Conservation (phyloP, 176 grass and related monocot genomes). For the Oryza rufipogon region DNA sequence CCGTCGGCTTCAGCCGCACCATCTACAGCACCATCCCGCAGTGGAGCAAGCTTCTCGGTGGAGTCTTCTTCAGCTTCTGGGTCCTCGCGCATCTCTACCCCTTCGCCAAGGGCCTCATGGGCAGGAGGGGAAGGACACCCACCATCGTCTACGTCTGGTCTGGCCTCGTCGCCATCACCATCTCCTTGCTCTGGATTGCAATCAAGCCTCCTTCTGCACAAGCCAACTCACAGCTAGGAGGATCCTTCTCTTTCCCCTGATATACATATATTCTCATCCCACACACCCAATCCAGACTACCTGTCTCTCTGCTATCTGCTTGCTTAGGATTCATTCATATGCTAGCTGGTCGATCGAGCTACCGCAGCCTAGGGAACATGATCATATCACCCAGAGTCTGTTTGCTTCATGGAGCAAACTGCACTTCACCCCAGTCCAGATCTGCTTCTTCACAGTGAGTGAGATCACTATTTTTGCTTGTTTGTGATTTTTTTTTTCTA, state of each 20-base stretch:
- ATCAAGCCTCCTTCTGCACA: constrained; percentile 78
- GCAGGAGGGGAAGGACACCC: constrained; percentile 90
- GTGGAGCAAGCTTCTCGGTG: constrained; percentile 98
- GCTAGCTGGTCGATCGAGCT: no score
- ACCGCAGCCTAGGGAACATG: no score
- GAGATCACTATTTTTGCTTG: constrained; percentile 43
- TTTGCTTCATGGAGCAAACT: no score
- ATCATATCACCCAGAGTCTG: no score
- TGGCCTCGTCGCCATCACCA: constrained; percentile 85
- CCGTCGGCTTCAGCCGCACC: constrained; percentile 86
- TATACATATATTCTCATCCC: no score
- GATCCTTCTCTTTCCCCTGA: constrained; percentile 91
- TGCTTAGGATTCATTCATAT: no score
- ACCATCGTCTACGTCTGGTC: constrained; percentile 97
- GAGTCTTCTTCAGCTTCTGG: constrained; percentile 98
- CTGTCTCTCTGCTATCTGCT: no score
- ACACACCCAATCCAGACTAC: no score
- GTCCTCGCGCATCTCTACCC: constrained; percentile 96
- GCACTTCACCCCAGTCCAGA: no score
- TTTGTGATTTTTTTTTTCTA: constrained; percentile 30
- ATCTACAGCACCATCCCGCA: constrained; percentile 93
- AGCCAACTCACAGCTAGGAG: constrained; percentile 74
- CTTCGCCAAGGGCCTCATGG: constrained; percentile 98
- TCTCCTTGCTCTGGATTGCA: constrained; percentile 86
- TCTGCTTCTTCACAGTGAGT: no score